phyloP scores from a whole-genome alignment of 2,329 filamentous ascomycete species.

The Penicillium brevicompactum region DNA sequence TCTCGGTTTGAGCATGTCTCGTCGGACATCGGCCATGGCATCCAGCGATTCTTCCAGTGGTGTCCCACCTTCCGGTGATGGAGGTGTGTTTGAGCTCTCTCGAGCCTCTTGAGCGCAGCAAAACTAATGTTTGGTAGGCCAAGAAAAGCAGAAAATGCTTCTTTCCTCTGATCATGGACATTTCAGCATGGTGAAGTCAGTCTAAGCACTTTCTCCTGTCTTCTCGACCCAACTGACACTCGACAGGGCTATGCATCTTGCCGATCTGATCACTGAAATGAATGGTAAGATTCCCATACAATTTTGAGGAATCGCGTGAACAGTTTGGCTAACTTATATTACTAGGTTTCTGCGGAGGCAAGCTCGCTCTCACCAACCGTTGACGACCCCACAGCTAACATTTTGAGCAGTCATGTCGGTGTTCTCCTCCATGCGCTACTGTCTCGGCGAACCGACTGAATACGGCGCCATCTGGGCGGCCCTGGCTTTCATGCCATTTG shows the following conservation, averaged over 20 bases:
- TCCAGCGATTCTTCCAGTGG: constrained; percentile 34
- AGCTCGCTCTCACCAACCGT: constrained; percentile 20
- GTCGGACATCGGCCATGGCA: constrained; percentile 40
- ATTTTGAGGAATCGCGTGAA: neutral
- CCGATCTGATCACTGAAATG: constrained; percentile 53
- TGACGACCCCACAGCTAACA: constrained; percentile 18
- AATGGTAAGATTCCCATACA: constrained; percentile 42
- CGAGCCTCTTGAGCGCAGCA: constrained; percentile 4
- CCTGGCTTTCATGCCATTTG: constrained; percentile 84
- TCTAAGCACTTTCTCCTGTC: constrained; percentile 9
- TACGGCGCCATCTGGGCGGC: constrained; percentile 76
- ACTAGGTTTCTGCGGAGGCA: constrained; percentile 53
- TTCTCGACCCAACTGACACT: constrained; percentile 10
- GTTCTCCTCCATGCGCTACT: constrained; percentile 93
- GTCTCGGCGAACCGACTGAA: constrained; percentile 69
- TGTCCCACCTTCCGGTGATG: constrained; percentile 32
- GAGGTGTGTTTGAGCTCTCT: constrained; percentile 32
- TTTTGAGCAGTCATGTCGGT: constrained; percentile 75
- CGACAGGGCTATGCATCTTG: constrained; percentile 50
- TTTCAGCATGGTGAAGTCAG: constrained; percentile 54
- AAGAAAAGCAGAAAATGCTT: constrained; percentile 53
- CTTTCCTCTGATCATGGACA: constrained; percentile 51
- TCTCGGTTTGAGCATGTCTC: constrained; percentile 39
- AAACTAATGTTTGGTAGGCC: constrained; percentile 34
- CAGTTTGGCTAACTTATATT: constrained; percentile 18